Evolutionary conservation across 2,329 filamentous ascomycete genomes (phyloP), one percentile per base, ranked within the genome.

Genomic region (Hirsutella minnesotensis): DNA sequence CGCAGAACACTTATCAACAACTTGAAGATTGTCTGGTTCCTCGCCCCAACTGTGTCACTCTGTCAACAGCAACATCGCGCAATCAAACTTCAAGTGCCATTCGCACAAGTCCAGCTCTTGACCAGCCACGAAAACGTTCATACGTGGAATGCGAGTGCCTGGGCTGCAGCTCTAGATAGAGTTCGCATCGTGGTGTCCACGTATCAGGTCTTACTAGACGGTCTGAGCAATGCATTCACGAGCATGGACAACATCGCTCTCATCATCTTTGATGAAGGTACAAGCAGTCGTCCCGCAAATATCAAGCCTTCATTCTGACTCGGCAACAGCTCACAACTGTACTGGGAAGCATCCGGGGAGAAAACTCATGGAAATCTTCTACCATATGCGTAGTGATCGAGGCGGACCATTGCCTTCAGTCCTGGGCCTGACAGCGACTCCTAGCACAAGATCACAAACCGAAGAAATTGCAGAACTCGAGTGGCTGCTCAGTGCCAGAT

Each of bases 231-330:
- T 61, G 83, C 72, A 0, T 94, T 94, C 56, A 73, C 94, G 2
- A 67, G 58, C 2, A 72, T 94, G 52, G 56, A 66, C 0, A 67
- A 66, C 3, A 60, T 94, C 19, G 70, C 80, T 5, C 65, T 95
- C 4, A 62, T 94, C 15, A 72, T 94, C 0, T 84, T 94, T 51
- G 88, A 95, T 54, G 88, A 95, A 77, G 85, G 85, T 82, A 56
- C 42, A 62, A 19, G 10, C 10, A 31, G 16, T 8, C n/a, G 7
- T 4, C 20, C 16, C 16, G 4, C 33, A 5, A 4, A 27, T 7
- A 27, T 7, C 7, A 27, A 2, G 3, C 8, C 4, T 20, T 37
- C 16, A 21, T 12, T 21, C 4, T 35, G n/a, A 35, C n/a, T 9
- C 8, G 13, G 10, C 3, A 18, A 7, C 9, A 84, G 87, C 84